phyloP scores from a whole-genome alignment of 257 asterid species.

The Scutellaria minor region DNA sequence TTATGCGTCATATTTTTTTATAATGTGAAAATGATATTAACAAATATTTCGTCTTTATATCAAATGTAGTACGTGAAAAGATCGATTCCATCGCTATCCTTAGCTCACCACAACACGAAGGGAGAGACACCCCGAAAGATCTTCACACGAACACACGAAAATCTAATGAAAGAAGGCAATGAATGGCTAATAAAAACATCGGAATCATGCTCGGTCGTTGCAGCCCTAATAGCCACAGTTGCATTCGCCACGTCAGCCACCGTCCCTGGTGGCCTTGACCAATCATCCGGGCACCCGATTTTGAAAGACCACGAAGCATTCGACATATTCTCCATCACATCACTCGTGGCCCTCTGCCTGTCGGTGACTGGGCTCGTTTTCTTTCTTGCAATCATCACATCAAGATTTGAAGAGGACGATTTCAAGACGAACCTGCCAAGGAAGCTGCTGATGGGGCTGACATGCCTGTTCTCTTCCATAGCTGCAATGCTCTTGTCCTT shows the following conservation, averaged over 20 bases:
- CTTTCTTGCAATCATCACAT: slow-evolving; percentile 66
- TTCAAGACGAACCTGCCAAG: slow-evolving; percentile 51
- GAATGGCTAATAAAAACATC: slow-evolving; percentile 63
- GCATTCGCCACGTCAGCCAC: slow-evolving; percentile 64
- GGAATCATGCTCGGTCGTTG: slow-evolving; percentile 64
- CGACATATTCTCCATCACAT: slow-evolving; percentile 48
- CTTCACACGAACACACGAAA: slow-evolving; percentile 43
- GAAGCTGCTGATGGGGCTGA: slow-evolving; percentile 59
- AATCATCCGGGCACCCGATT: slow-evolving; percentile 46
- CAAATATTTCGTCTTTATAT: no score
- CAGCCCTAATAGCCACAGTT: slow-evolving; percentile 67
- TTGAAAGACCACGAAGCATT: slow-evolving; percentile 39
- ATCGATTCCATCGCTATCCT: slow-evolving; percentile 30
- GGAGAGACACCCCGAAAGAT: slow-evolving; percentile 48
- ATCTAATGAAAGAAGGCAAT: slow-evolving; percentile 43
- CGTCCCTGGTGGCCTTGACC: slow-evolving; percentile 22
- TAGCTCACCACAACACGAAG: slow-evolving; percentile 38
- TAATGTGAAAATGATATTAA: no score
- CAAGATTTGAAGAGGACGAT: slow-evolving; percentile 53
- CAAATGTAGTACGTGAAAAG: slow-evolving; percentile 51
- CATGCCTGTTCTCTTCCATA: slow-evolving; percentile 55
- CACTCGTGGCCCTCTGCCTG: slow-evolving; percentile 59
- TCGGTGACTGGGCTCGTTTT: slow-evolving; percentile 63
- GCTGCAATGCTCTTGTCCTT: slow-evolving; percentile 58
- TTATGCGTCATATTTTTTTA: no score